phyloP scores from a whole-genome alignment of 1,139 yeast genomes.

The Candida freyschussii region DNA sequence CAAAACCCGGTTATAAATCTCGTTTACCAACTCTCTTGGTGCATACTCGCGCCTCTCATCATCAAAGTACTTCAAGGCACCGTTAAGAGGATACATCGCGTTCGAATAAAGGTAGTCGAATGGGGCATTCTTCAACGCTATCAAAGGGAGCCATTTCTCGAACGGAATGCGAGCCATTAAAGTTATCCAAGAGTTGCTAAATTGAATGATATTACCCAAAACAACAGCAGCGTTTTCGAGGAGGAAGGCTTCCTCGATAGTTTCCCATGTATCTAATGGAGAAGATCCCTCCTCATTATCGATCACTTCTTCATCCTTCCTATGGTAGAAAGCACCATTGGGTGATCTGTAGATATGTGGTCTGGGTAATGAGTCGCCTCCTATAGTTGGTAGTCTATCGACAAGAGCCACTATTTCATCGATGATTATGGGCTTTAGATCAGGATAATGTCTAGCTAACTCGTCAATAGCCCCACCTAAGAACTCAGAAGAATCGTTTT shows the following conservation, averaged over 20 bases:
- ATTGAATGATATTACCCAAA: slow-evolving; percentile 40
- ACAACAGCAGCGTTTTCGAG: slow-evolving; percentile 46
- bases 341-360: slow-evolving; percentile 42
- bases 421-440: slow-evolving; percentile 56
- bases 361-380: slow-evolving; percentile 33
- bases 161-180: slow-evolving; percentile 39
- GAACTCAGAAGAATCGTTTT: slow-evolving; percentile 45
- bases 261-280: slow-evolving; percentile 52
- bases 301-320: slow-evolving; percentile 35
- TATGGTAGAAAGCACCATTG: slow-evolving; percentile 39
- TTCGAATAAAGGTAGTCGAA: slow-evolving; percentile 56
- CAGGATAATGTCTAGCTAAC: slow-evolving; percentile 77
- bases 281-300: slow-evolving; percentile 36
- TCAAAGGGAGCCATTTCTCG: slow-evolving; percentile 39
- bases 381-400: slow-evolving; percentile 39
- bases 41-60: slow-evolving; percentile 52
- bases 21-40: slow-evolving; percentile 30
- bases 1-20: slow-evolving; percentile 29
- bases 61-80: slow-evolving; percentile 51
- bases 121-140: slow-evolving; percentile 46
- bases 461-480: slow-evolving; percentile 77
- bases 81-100: slow-evolving; percentile 48
- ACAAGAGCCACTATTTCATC: slow-evolving; percentile 46
- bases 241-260: slow-evolving; percentile 37
- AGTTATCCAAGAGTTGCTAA: slow-evolving; percentile 37